Evolutionary conservation across 1,139 yeast species (phyloP).

Genomic region (Sugiyamaella castrensis): DNA sequence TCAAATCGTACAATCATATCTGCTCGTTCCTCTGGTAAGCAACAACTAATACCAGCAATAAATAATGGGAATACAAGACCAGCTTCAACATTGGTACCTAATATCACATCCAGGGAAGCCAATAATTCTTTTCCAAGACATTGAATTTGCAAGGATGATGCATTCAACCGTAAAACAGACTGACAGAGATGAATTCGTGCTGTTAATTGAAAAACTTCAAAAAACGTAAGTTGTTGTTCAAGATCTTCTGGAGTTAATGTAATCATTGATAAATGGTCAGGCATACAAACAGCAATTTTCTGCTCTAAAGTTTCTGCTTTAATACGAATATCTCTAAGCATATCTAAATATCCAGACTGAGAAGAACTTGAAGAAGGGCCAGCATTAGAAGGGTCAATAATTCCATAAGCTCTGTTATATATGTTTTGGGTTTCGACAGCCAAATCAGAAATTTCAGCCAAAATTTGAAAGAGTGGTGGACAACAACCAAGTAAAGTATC

Average conservation of each 20-base stretch:
- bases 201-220: slow-evolving; percentile 69
- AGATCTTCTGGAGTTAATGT: slow-evolving; percentile 52
- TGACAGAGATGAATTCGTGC: slow-evolving; percentile 67
- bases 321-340: slow-evolving; percentile 37
- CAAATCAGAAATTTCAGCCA: slow-evolving; percentile 67
- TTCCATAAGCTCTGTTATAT: slow-evolving; percentile 9
- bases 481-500: slow-evolving; percentile 75
- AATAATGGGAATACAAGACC: slow-evolving; percentile 73
- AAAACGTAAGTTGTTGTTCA: slow-evolving; percentile 64
- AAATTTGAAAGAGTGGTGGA: slow-evolving; percentile 58
- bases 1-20: slow-evolving; percentile 54
- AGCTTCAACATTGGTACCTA: slow-evolving; percentile 68
- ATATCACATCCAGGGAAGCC: slow-evolving; percentile 56
- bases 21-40: slow-evolving; percentile 44
- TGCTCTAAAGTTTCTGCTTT: slow-evolving; percentile 48
- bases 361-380: not conserved
- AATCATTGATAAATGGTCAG: slow-evolving; percentile 50
- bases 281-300: slow-evolving; percentile 52
- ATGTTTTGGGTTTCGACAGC: slow-evolving; percentile 45
- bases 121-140: slow-evolving; percentile 53
- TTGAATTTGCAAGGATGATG: slow-evolving; percentile 64
- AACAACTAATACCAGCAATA: slow-evolving; percentile 70
- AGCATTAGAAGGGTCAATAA: not conserved
- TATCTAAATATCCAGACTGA: slow-evolving; percentile 11
- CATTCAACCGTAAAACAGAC: slow-evolving; percentile 57